Evolutionary conservation across 257 asterid genomes (phyloP), one percentile per base, ranked within the genome.

Genomic region (Nicotiana benthamiana): DNA sequence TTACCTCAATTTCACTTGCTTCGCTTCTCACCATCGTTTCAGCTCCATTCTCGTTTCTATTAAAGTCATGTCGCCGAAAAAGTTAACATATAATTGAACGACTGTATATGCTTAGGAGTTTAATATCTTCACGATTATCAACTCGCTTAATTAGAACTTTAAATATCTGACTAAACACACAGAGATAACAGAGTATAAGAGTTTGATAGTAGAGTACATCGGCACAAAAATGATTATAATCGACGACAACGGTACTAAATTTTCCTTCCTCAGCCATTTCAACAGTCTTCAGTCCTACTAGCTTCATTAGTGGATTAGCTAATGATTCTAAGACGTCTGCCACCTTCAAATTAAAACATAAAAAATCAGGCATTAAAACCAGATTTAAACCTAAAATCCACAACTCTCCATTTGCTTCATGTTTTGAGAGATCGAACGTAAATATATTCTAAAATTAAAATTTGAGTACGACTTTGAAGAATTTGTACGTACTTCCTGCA

Each of bases 231-330:
- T 72, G 67, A 68, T 43, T 62, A 64, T 63, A 28, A 66, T 85
- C 83, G 54, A 88, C 54, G 57, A 88, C 10, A 9, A 92, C 70
- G 5, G 90, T 84, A 83, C 85, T 88, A 83, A 85, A 84, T 83
- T 92, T 84, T 66, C 91, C 91, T 83, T 93, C 92, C 13, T 84
- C 81, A 28, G 91, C 89, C 98, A 92, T 92, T 83, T 93, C 93
- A 75, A 59, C 87, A 4, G 93, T 86, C 89, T 92, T 92, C 86
- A 93, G 53, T 60, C 93, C 96, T 3, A 93, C 98, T 66, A 93
- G 83, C 87, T 81, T 86, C 92, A 84, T 89, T 87, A 92, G 84
- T 26, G 90, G 97, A 61, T 78, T 48, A 59, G 94, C 90, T 80
- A 93, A 84, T 24, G 94, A 88, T 5, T 88, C 88, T 75, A 91